These are phyloP conservation scores for Funneliformis geosporum DNA, from an alignment of 192 early-diverging fungal species.

Conservation along the genomic window DNA sequence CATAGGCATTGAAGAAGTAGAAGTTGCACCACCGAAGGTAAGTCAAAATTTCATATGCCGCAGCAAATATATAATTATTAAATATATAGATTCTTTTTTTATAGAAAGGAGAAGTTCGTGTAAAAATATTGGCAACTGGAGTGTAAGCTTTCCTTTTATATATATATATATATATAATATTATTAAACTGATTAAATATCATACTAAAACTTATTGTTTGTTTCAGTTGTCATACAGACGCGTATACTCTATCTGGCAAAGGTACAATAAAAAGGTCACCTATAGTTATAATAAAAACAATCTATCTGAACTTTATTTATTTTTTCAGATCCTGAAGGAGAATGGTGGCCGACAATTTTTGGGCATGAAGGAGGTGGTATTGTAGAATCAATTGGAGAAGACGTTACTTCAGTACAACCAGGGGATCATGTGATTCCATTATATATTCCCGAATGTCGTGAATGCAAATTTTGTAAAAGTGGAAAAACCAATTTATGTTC, in stretches of 20 bases:
- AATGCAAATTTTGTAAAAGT: constrained; percentile 98
- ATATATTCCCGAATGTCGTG: constrained; percentile 84
- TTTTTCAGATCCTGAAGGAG: constrained; percentile 71
- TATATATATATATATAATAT: not conserved
- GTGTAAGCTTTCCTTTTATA: constrained; percentile 54
- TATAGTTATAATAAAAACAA: not conserved
- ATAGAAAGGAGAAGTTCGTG: constrained; percentile 79
- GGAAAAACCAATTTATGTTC: constrained; percentile 98
- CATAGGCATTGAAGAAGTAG: constrained; percentile 86
- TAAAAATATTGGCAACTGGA: constrained; percentile 90
- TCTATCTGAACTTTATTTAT: not conserved
- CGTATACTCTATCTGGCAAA: constrained; percentile 89
- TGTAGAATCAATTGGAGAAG: constrained; percentile 95
- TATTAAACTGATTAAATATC: constrained; percentile 23
- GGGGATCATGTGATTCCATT: constrained; percentile 98
- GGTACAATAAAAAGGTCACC: constrained; percentile 32
- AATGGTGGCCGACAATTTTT: constrained; percentile 85
- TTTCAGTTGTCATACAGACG: constrained; percentile 87
- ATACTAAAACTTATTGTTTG: constrained; percentile 13
- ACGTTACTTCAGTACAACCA: constrained; percentile 82
- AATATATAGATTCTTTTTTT: not conserved
- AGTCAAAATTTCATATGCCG: not conserved
- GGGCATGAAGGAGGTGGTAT: constrained; percentile 96
- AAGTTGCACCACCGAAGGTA: constrained; percentile 91
- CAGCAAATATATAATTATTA: not conserved